phyloP scores from a whole-genome alignment of 345 rosid genomes.

The Hibiscus tridactylites region DNA sequence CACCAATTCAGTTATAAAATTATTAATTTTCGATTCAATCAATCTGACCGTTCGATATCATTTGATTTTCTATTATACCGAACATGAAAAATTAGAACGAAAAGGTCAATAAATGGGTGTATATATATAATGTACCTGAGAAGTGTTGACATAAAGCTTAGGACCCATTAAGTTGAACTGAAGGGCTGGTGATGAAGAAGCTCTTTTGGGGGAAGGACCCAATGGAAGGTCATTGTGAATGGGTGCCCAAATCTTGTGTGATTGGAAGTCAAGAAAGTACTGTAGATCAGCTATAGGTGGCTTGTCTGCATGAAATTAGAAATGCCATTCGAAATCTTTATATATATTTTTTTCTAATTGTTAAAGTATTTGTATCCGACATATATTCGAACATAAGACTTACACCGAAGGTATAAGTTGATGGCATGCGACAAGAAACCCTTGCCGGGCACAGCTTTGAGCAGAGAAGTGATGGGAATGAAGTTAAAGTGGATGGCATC shows the following conservation, averaged over 20 bases:
- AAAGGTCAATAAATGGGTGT: not conserved
- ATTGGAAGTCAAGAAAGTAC: conserved; percentile 72
- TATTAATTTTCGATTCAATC: not conserved
- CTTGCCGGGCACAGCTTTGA: conserved; percentile 63
- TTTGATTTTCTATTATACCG: not conserved
- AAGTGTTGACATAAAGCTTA: conserved; percentile 69
- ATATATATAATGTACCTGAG: conserved; percentile 33
- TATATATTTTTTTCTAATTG: too few species aligned
- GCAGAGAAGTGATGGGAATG: conserved; percentile 81
- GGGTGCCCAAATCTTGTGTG: conserved; percentile 82
- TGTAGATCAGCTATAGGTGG: conserved; percentile 66
- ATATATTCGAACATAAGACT: conserved; percentile 9
- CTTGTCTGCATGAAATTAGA: conserved; percentile 45
- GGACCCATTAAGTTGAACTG: conserved; percentile 73
- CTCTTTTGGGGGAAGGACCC: conserved; percentile 64
- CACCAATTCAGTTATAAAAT: not conserved
- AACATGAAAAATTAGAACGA: not conserved
- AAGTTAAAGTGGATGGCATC: conserved; percentile 69
- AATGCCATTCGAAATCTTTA: not conserved
- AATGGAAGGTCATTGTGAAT: conserved; percentile 82
- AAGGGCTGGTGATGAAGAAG: conserved; percentile 51
- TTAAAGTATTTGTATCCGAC: not conserved
- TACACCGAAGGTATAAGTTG: conserved; percentile 88
- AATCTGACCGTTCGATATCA: not conserved
- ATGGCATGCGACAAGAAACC: conserved; percentile 92